A percentile compares a stretch with the other conserved stretches of the same genome.
These are phyloP conservation scores for Amaranthus cruentus DNA, from an alignment of 148 eudicot species.

Conservation along the genomic window DNA sequence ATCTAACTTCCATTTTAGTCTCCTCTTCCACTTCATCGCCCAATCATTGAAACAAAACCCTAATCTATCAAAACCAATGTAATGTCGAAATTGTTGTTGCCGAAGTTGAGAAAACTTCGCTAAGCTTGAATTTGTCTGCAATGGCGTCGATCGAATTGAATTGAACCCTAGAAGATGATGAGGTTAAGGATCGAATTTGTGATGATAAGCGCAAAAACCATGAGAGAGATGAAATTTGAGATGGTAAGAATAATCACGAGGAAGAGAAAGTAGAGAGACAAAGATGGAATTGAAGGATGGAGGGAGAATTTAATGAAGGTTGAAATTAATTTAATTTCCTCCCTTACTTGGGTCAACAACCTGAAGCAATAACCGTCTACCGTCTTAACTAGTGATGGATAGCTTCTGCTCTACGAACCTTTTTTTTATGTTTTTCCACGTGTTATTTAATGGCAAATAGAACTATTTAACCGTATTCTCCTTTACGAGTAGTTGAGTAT, in stretches of 20 bases:
- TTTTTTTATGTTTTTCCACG: too few relatives aligned
- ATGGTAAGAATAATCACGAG: not conserved
- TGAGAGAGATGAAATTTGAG: slow-evolving; percentile 9
- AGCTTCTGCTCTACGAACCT: too few relatives aligned
- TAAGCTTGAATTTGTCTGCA: not conserved
- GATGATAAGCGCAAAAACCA: slow-evolving; percentile 19
- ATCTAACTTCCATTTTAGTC: slow-evolving; percentile 76
- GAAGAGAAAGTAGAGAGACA: not conserved
- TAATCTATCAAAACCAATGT: not conserved
- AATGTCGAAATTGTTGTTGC: not conserved
- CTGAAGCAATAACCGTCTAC: too few relatives aligned
- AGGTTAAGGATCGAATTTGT: not conserved
- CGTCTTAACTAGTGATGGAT: too few relatives aligned
- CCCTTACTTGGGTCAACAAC: too few relatives aligned
- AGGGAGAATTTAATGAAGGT: slow-evolving; percentile 7
- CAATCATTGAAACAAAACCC: slow-evolving; percentile 17
- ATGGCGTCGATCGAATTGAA: slow-evolving; percentile 6
- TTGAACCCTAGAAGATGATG: slow-evolving; percentile 17
- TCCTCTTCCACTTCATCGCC: slow-evolving; percentile 48
- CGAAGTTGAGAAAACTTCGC: not conserved
- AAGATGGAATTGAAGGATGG: not conserved
- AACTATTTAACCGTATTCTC: too few relatives aligned
- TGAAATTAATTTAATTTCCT: not conserved
- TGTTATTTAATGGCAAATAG: too few relatives aligned
- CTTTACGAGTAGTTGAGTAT: too few relatives aligned